Evolutionary conservation across 2,329 filamentous ascomycete genomes (phyloP), one percentile per base, ranked within the genome.

Genomic region (Monilinia aucupariae): DNA sequence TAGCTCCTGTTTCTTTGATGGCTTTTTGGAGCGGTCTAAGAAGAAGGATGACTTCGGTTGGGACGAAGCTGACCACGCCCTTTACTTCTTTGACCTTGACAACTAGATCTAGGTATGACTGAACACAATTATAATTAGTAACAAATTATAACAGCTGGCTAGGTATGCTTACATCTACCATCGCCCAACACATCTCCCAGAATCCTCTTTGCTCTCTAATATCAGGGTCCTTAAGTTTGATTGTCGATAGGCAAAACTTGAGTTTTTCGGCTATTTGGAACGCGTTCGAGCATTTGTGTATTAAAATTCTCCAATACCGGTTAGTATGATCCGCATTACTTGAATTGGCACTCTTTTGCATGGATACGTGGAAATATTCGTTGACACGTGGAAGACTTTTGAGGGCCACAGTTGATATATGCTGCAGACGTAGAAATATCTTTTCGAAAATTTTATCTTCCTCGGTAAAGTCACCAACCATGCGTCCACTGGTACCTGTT

Each of bases 171-270:
- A 73, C 72, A 68, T 82, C 82, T 67, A 90, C 82, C 68, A 91
- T 91, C 69, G 81, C 82, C 76, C 88, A 91, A 77, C 90, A 94
- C 60, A 92, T 79, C 68, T 84, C 79, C 83, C 85, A 87, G 73
- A 87, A 88, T 20, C 77, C 76, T 3, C 78, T 74, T 70, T 87
- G 84, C 2, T 81, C 85, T 61, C 91, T 82, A 58, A 90, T 83
- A 13, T 85, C 87, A 9, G 90, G 89, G 70, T 96, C 92, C 73
- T 93, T 94, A 13, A 96, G 79, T 73, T 92, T 92, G 78, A 96
- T 90, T 53, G 83, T 81, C 4, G 87, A 90, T 13, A 97, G 77
- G n/a, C 88, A 83, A 47, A 80, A 80, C 71, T 89, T 88, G 34
- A 97, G 80, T 13, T 84, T 80, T 70, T 92, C 86, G 2, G 90